Evolutionary conservation across 2,329 filamentous ascomycete genomes (phyloP).

Genomic region (Pseudogymnoascus sp.): DNA sequence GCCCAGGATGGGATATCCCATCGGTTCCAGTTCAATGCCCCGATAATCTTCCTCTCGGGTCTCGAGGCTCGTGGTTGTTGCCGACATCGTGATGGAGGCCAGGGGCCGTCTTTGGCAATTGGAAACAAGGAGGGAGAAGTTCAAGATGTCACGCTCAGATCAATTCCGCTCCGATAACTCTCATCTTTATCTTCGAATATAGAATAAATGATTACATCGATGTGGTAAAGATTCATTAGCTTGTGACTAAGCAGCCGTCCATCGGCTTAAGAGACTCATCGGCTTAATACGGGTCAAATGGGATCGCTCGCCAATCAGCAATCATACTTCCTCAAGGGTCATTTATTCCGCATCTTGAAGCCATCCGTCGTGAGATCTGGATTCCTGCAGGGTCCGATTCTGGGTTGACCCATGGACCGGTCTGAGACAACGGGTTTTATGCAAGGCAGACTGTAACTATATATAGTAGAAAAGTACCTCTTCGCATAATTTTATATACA

Average conservation of each 20-base stretch:
- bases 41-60: background rate
- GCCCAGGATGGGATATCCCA: slow-evolving; percentile 8
- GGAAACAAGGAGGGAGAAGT: background rate
- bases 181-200: background rate
- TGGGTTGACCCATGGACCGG: background rate
- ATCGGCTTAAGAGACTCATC: background rate
- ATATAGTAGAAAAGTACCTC: background rate
- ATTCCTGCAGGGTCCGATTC: background rate
- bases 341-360: background rate
- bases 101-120: background rate
- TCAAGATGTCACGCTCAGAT: background rate
- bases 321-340: background rate
- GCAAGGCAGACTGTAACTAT: background rate
- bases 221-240: background rate
- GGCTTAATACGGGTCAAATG: background rate
- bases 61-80: background rate
- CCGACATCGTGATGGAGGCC: background rate
- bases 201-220: background rate
- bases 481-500: background rate
- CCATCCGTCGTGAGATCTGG: background rate
- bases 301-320: background rate
- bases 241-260: background rate
- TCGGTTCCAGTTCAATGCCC: slow-evolving; percentile 13
- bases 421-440: background rate
- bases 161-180: background rate